phyloP scores from a whole-genome alignment of 2,329 filamentous ascomycete species.

The Atkinsonella texensis region DNA sequence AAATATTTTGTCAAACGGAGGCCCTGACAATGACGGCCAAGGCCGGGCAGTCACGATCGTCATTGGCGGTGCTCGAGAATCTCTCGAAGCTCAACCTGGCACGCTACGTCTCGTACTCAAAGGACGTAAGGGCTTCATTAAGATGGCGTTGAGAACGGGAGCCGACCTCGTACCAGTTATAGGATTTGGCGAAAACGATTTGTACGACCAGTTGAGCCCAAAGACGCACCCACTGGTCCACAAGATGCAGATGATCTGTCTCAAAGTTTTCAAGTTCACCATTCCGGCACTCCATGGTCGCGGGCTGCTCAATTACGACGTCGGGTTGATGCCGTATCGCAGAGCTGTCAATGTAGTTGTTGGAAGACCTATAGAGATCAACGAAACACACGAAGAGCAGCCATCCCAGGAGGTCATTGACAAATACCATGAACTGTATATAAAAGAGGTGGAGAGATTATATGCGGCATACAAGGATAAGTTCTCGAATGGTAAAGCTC shows the following conservation, averaged over 20 bases:
- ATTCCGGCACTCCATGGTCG: constrained; percentile 81
- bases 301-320: constrained; percentile 95
- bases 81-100: constrained; percentile 74
- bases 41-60: constrained; percentile 96
- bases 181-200: constrained; percentile 87
- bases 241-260: constrained; percentile 69
- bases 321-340: constrained; percentile 90
- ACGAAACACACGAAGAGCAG: constrained; percentile 39
- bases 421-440: constrained; percentile 66
- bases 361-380: constrained; percentile 65
- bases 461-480: constrained; percentile 71
- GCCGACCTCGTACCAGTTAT: constrained; percentile 89
- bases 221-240: constrained; percentile 68
- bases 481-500: constrained; percentile 50
- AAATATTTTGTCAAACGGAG: constrained; percentile 73
- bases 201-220: constrained; percentile 82
- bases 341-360: constrained; percentile 81
- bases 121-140: constrained; percentile 83
- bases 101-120: constrained; percentile 67
- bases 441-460: constrained; percentile 58
- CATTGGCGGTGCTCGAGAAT: constrained; percentile 83
- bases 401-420: constrained; percentile 69
- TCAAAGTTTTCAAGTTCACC: constrained; percentile 83
- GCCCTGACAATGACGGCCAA: constrained; percentile 68
- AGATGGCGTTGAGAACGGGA: constrained; percentile 82